phyloP scores from a whole-genome alignment of 2,329 filamentous ascomycete species.

The Cryphonectria japonica region DNA sequence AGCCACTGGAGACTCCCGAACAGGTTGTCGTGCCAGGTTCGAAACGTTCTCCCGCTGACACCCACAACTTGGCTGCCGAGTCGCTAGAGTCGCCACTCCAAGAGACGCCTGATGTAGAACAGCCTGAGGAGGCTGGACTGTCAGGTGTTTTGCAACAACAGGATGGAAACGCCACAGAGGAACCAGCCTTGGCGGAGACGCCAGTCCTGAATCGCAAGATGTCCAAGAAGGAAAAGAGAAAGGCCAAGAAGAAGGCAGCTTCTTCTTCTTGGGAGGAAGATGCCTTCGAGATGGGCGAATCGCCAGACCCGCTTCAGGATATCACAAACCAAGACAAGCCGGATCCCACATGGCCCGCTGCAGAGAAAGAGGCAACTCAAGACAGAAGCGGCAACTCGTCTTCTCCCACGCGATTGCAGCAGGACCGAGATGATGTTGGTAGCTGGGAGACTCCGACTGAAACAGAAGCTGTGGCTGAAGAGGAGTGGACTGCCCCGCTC shows the following conservation, averaged over 20 bases:
- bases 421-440: slow-evolving; percentile 31
- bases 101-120: neutral
- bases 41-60: slow-evolving; percentile 7
- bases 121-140: neutral
- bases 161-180: neutral
- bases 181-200: neutral
- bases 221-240: slow-evolving; percentile 31
- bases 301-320: slow-evolving; percentile 22
- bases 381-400: neutral
- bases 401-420: neutral
- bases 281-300: slow-evolving; percentile 23
- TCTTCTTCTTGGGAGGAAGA: slow-evolving; percentile 24
- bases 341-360: neutral
- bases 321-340: slow-evolving; percentile 5
- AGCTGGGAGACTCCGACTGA: slow-evolving; percentile 30
- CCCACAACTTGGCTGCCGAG: neutral
- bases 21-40: neutral
- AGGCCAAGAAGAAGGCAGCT: slow-evolving; percentile 39
- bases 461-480: slow-evolving; percentile 29
- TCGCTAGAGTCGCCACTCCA: neutral
- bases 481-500: slow-evolving; percentile 31
- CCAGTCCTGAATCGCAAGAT: slow-evolving; percentile 26
- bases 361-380: slow-evolving; percentile 5
- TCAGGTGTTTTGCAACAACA: neutral
- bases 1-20: neutral